Conservation (phyloP, 1,284 basidiomycete genomes). For the Ustilago tritici region DNA sequence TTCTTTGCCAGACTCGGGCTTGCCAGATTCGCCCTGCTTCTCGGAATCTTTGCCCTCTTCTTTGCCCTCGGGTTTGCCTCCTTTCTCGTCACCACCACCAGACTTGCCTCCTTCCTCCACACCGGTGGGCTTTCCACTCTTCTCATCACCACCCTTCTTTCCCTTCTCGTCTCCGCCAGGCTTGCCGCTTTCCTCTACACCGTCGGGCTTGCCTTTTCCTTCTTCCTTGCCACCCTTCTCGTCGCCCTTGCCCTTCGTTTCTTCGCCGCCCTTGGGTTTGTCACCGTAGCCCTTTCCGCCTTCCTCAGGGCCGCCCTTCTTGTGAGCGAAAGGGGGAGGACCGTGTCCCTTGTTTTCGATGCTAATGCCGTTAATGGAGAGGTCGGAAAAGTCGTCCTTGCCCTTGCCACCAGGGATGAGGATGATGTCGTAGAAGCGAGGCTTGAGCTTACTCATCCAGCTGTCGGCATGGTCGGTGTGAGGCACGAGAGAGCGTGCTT, state of each 20-base stretch:
- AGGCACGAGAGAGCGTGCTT: constrained; percentile 5
- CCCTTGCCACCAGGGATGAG: constrained; percentile 13
- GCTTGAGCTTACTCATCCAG: constrained; percentile 14
- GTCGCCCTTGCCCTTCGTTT: constrained; percentile 3
- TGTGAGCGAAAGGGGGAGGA: constrained; percentile 15
- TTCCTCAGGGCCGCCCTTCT: constrained; percentile 10
- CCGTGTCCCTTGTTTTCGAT: constrained; percentile 15
- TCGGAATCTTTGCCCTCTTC: not conserved
- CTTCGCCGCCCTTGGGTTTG: constrained; percentile 8
- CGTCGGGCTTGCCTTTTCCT: not conserved
- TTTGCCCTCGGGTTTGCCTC: not conserved
- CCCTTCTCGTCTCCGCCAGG: constrained; percentile 1
- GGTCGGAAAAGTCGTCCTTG: constrained; percentile 4
- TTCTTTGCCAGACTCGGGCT: constrained; percentile 1
- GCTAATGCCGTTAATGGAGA: constrained; percentile 18
- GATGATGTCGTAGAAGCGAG: constrained; percentile 26
- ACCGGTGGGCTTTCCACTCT: constrained; percentile 5
- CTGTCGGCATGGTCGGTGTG: not conserved
- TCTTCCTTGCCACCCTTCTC: constrained; percentile 1
- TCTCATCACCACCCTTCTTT: not conserved
- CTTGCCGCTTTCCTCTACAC: constrained; percentile 2
- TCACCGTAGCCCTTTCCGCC: not conserved
- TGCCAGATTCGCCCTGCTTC: not conserved
- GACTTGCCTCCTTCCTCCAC: constrained; percentile 9
- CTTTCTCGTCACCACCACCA: not conserved